Conservation (phyloP, 139 green algal species). For the Auxenochlorella protothecoides region DNA sequence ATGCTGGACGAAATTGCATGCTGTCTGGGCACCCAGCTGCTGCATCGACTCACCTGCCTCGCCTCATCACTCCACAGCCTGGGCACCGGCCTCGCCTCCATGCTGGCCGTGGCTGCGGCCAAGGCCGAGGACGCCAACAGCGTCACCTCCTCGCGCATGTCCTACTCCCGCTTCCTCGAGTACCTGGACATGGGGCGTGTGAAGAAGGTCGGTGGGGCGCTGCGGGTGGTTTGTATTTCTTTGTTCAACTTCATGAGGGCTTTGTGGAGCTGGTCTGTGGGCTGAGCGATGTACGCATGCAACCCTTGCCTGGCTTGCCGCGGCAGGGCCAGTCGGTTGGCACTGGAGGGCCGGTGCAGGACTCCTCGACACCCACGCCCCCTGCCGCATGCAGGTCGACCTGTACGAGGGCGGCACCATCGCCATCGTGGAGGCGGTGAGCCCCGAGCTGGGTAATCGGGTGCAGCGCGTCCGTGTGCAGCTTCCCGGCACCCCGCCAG, state of each 20-base stretch:
- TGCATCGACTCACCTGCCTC: no score
- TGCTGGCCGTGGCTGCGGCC: constrained; percentile 15
- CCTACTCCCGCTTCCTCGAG: constrained; percentile 97
- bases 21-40: no score
- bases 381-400: constrained; percentile 65
- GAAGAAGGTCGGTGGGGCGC: constrained; percentile 76
- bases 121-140: constrained; percentile 39
- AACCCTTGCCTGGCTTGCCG: not conserved
- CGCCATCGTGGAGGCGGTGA: constrained; percentile 97
- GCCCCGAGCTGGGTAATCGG: constrained; percentile 97
- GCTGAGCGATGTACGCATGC: not conserved
- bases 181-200: constrained; percentile 99
- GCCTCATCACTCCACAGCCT: constrained; percentile 9
- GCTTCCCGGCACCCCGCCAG: constrained; percentile 80
- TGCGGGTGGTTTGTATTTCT: not conserved
- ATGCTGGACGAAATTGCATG: no score
- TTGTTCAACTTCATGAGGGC: not conserved
- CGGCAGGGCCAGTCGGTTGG: not conserved
- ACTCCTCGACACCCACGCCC: no score
- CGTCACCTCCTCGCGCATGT: constrained; percentile 97
- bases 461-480: constrained; percentile 98
- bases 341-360: no score
- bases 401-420: constrained; percentile 99
- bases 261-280: not conserved
- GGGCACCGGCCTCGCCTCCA: constrained; percentile 15